These are phyloP conservation scores for Xanthoconium stramineum DNA, from an alignment of 768 basidiomycete species.

Conservation along the genomic window DNA sequence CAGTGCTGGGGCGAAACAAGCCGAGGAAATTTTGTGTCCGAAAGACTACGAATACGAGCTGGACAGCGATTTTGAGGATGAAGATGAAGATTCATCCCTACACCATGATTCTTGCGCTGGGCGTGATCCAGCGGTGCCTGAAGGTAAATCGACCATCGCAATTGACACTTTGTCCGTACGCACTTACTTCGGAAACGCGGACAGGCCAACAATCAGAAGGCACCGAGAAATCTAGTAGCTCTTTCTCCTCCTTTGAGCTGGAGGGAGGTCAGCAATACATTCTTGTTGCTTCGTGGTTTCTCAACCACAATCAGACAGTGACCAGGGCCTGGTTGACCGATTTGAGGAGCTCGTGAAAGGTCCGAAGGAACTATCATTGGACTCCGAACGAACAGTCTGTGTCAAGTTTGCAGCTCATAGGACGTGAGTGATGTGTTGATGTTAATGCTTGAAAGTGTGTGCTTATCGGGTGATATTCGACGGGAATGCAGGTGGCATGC, in stretches of 20 bases:
- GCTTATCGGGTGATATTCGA: not conserved
- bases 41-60: constrained; percentile 16
- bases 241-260: constrained; percentile 11
- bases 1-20: not conserved
- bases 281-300: not conserved
- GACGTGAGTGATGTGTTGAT: constrained; percentile 9
- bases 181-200: not conserved
- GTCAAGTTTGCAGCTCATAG: constrained; percentile 16
- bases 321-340: not conserved
- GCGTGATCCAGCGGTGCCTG: not conserved
- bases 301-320: constrained; percentile 10
- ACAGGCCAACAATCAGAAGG: constrained; percentile 8
- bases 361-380: not conserved
- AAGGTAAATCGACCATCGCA: constrained; percentile 1
- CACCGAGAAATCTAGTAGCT: not conserved
- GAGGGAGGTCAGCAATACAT: constrained; percentile 3
- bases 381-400: not conserved
- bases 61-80: constrained; percentile 29
- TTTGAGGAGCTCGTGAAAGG: constrained; percentile 8
- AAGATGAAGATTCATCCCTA: constrained; percentile 4
- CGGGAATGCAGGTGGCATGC: constrained; percentile 17
- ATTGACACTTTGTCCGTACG: not conserved
- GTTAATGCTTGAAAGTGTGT: not conserved
- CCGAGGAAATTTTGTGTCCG: constrained; percentile 5
- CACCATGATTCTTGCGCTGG: not conserved